Conservation (phyloP, 345 rosid species). For the Cardiospermum halicacabum region DNA sequence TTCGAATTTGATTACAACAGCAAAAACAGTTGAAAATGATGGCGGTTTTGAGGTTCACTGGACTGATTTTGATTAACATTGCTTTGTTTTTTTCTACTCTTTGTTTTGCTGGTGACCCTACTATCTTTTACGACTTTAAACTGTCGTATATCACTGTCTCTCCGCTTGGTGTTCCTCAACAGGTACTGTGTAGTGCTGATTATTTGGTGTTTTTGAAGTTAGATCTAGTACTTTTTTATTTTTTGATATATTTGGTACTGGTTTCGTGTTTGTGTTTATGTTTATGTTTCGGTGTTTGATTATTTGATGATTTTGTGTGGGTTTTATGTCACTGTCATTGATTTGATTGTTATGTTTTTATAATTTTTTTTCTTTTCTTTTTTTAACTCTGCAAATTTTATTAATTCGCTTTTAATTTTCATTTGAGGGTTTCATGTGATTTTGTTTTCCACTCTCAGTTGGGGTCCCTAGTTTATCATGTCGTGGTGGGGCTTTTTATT, state of each 20-base stretch:
- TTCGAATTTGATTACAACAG: too few relatives aligned
- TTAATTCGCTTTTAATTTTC: neutral
- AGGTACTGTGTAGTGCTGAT: slow-evolving; percentile 31
- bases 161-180: slow-evolving; percentile 87
- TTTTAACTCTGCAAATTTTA: neutral
- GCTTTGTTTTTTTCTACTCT: slow-evolving; percentile 35
- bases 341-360: neutral
- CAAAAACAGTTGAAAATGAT: neutral
- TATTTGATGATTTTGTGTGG: neutral
- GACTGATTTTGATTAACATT: slow-evolving; percentile 30
- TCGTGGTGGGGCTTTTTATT: neutral
- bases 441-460: neutral
- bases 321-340: neutral
- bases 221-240: too few relatives aligned
- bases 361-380: neutral
- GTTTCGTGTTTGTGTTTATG: neutral
- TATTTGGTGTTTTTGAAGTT: neutral
- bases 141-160: slow-evolving; percentile 67
- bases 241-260: too few relatives aligned
- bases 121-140: slow-evolving; percentile 42
- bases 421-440: neutral
- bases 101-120: slow-evolving; percentile 63
- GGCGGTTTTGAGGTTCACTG: slow-evolving; percentile 19
- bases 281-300: neutral
- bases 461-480: neutral